A percentile compares a stretch with the other conserved stretches of the same genome.
Conservation (phyloP, 164 flowering plant species). For the Magnolia changhungtana region DNA sequence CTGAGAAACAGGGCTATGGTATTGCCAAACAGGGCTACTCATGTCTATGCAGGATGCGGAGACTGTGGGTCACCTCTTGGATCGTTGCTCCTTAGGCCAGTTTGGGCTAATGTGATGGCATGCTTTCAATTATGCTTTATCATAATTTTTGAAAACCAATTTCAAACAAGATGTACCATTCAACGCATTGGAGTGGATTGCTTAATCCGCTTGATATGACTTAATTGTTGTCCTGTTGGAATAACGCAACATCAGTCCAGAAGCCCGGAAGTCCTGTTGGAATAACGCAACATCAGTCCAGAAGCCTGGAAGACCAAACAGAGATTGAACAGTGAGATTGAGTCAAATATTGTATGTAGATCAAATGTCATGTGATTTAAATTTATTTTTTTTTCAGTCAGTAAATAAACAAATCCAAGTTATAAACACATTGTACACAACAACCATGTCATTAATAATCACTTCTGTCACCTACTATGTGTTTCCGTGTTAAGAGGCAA, state of each 20-base stretch:
- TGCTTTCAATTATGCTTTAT: not conserved
- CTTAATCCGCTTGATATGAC: not conserved
- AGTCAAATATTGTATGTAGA: not conserved
- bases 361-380: not conserved
- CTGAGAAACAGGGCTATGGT: too few relatives aligned
- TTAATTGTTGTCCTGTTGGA: conserved; percentile 9
- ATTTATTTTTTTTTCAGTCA: not conserved
- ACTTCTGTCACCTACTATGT: too few relatives aligned
- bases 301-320: conserved; percentile 9
- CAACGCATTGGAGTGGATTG: not conserved
- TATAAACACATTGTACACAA: not conserved
- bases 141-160: not conserved
- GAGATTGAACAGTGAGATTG: not conserved
- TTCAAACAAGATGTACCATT: conserved; percentile 12
- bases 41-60: too few relatives aligned
- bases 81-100: too few relatives aligned
- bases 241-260: conserved; percentile 15
- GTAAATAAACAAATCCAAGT: not conserved
- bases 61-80: too few relatives aligned
- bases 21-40: too few relatives aligned
- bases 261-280: conserved; percentile 15
- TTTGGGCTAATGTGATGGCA: too few relatives aligned
- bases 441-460: not conserved
- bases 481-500: too few relatives aligned
- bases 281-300: conserved; percentile 15